phyloP scores from a whole-genome alignment of 2,329 filamentous ascomycete species.

The Chrysosporium keratinophilum region DNA sequence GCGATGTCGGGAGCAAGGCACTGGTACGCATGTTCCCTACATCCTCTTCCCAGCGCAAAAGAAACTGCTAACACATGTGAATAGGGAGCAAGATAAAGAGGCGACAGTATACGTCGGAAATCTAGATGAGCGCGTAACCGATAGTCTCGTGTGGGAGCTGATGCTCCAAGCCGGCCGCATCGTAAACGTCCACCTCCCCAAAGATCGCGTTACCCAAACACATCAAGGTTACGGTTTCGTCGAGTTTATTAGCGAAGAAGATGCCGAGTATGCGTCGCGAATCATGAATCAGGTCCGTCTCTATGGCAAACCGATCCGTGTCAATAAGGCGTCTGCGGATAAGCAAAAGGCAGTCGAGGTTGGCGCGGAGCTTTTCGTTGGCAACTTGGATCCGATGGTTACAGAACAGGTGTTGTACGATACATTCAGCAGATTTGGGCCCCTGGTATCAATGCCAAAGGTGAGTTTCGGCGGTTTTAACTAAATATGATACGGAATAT shows the following conservation, averaged over 20 bases:
- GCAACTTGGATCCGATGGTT: constrained; percentile 87
- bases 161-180: constrained; percentile 97
- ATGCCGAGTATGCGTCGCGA: constrained; percentile 91
- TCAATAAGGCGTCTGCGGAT: constrained; percentile 89
- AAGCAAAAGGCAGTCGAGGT: constrained; percentile 91
- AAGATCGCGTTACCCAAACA: constrained; percentile 91
- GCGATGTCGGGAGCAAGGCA: constrained; percentile 62
- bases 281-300: constrained; percentile 94
- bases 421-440: constrained; percentile 86
- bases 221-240: constrained; percentile 99
- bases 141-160: constrained; percentile 87
- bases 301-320: constrained; percentile 86
- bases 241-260: constrained; percentile 89
- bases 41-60: constrained; percentile 17
- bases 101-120: constrained; percentile 97
- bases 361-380: constrained; percentile 91
- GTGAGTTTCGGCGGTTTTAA: constrained; percentile 37
- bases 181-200: constrained; percentile 94
- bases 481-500: neutral
- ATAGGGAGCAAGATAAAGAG: constrained; percentile 93
- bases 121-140: constrained; percentile 89
- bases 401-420: constrained; percentile 95
- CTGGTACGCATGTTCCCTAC: constrained; percentile 46
- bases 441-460: constrained; percentile 74
- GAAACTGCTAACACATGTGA: constrained; percentile 18